Percentiles rank a stretch among this genome's conserved stretches.
Evolutionary conservation across 2,329 filamentous ascomycete species (phyloP).

Genomic region (Alternaria dauci): DNA sequence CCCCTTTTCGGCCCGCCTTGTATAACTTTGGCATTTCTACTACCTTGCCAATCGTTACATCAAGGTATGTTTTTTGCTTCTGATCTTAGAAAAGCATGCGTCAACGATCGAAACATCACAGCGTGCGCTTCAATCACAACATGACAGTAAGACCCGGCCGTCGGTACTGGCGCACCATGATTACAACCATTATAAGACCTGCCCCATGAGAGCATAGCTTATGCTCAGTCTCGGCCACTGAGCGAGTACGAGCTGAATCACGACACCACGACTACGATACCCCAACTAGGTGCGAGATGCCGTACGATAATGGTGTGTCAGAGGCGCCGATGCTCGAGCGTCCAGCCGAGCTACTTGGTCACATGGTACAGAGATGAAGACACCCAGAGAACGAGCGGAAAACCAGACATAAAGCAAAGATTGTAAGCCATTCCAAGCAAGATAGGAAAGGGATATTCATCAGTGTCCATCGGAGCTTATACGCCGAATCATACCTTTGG

Average conservation of each 20-base stretch:
- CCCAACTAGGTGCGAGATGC: conserved; percentile 28
- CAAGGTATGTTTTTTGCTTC: neutral
- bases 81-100: neutral
- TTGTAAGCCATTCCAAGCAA: neutral
- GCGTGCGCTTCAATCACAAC: neutral
- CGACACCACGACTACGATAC: conserved; percentile 19
- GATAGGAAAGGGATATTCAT: neutral
- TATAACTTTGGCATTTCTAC: neutral
- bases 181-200: neutral
- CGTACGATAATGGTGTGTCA: conserved; percentile 5
- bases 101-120: neutral
- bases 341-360: conserved; percentile 15
- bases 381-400: neutral
- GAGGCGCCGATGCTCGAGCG: conserved; percentile 22
- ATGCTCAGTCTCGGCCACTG: neutral
- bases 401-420: neutral
- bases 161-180: neutral
- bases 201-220: neutral
- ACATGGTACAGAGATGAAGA: neutral
- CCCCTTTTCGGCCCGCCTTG: neutral
- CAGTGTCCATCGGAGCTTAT: neutral
- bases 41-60: neutral
- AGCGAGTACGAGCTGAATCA: conserved; percentile 24
- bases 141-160: neutral
- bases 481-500: neutral